A percentile compares a stretch with the other conserved stretches of the same genome.
Evolutionary conservation across 1,139 yeast genomes (phyloP).

Genomic region (Kurtzmaniella natalensis): DNA sequence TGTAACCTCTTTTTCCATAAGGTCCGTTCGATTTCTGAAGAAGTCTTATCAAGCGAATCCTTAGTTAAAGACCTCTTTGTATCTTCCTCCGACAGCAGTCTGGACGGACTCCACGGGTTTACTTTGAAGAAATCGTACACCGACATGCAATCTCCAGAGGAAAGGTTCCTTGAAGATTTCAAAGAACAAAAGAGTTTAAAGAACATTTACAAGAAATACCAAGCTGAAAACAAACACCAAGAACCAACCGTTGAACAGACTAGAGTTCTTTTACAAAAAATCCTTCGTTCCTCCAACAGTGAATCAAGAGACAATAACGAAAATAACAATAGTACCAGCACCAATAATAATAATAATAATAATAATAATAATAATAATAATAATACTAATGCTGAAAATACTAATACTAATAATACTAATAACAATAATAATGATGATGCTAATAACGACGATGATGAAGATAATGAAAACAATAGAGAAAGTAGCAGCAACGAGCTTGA

Average conservation of each 20-base stretch:
- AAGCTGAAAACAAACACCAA: not conserved
- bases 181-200: slow-evolving; percentile 33
- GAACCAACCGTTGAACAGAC: not conserved
- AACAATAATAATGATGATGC: no score
- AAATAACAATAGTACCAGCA: not conserved
- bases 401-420: no score
- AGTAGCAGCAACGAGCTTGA: no score
- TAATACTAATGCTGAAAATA: no score
- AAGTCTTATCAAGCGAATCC: slow-evolving; percentile 38
- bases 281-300: not conserved
- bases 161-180: slow-evolving; percentile 30
- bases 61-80: slow-evolving; percentile 40
- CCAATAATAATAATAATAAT: not conserved
- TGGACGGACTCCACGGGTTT: slow-evolving; percentile 1
- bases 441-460: no score
- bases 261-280: not conserved
- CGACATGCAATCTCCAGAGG: slow-evolving; percentile 26
- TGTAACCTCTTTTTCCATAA: slow-evolving; percentile 29
- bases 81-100: slow-evolving; percentile 27
- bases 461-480: no score
- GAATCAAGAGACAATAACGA: not conserved
- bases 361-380: no score
- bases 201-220: slow-evolving; percentile 19
- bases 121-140: slow-evolving; percentile 22
- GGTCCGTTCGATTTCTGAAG: slow-evolving; percentile 38